These are phyloP conservation scores for Dendrobium huoshanense DNA, from an alignment of 106 monocot genomes.

Conservation along the genomic window DNA sequence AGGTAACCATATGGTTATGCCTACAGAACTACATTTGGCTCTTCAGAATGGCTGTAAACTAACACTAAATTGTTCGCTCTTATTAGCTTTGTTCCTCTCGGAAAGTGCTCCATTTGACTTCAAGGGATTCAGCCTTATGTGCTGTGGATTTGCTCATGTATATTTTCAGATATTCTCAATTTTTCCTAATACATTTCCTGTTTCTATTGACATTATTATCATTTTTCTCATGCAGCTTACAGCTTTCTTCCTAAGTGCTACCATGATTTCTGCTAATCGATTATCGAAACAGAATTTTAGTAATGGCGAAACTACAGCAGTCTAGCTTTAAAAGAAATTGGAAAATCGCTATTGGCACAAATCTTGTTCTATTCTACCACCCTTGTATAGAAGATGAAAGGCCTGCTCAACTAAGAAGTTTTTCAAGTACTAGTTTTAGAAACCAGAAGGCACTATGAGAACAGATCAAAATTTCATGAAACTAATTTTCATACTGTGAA, in stretches of 20 bases:
- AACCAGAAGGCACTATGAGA: neutral
- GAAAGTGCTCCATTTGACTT: constrained; percentile 80
- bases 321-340: neutral
- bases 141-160: constrained; percentile 65
- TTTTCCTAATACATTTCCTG: neutral
- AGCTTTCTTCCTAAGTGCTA: constrained; percentile 27
- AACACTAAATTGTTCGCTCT: neutral
- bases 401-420: neutral
- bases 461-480: neutral
- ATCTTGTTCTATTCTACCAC: neutral
- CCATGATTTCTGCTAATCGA: constrained; percentile 8
- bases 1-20: constrained; percentile 28
- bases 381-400: neutral
- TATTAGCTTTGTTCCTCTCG: constrained; percentile 77
- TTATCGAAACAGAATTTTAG: constrained; percentile 4
- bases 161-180: constrained; percentile 5
- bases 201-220: neutral
- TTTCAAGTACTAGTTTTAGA: neutral
- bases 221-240: constrained; percentile 18
- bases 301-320: neutral
- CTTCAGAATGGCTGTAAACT: neutral
- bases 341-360: neutral
- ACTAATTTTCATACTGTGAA: neutral
- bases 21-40: neutral
- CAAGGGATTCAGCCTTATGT: constrained; percentile 92